Percentiles rank a stretch among this genome's conserved stretches.
Conservation (phyloP, 352 stramenopile genomes). For the Phytophthora sansomeana region DNA sequence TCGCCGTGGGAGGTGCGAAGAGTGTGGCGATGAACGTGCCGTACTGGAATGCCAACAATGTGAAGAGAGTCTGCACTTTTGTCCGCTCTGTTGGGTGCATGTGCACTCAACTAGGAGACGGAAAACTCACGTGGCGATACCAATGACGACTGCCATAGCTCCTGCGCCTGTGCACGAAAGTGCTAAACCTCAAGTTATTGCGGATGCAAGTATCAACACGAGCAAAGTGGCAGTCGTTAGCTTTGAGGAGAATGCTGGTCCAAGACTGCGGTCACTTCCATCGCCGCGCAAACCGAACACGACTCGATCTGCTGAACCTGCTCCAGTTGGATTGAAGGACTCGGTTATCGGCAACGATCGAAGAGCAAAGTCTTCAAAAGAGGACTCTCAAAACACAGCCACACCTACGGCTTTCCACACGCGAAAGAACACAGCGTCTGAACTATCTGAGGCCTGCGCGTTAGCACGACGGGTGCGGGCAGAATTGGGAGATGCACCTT, state of each 20-base stretch:
- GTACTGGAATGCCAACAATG: constrained; percentile 76
- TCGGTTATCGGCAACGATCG: background rate
- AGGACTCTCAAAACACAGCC: constrained; percentile 6
- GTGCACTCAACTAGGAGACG: constrained; percentile 66
- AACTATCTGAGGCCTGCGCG: constrained; percentile 27
- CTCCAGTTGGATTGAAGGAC: background rate
- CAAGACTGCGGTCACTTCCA: constrained; percentile 15
- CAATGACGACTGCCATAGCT: constrained; percentile 47
- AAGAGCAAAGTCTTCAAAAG: background rate
- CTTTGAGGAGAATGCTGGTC: constrained; percentile 1
- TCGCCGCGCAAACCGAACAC: constrained; percentile 18
- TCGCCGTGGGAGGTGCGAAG: constrained; percentile 73
- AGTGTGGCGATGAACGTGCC: constrained; percentile 71
- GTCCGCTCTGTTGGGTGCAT: constrained; percentile 77
- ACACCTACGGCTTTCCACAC: background rate
- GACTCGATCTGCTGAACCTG: constrained; percentile 8
- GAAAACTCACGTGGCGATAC: constrained; percentile 68
- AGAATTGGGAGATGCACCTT: constrained; percentile 7
- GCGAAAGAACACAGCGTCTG: constrained; percentile 3
- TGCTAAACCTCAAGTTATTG: background rate
- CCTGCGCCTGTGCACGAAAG: constrained; percentile 4
- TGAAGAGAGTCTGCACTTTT: constrained; percentile 76
- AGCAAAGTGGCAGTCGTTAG: background rate
- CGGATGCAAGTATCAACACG: background rate
- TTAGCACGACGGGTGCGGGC: constrained; percentile 25